Evolutionary conservation across 1,284 basidiomycete genomes (phyloP), one percentile per base, ranked within the genome.

Genomic region (Inonotus obliquus): DNA sequence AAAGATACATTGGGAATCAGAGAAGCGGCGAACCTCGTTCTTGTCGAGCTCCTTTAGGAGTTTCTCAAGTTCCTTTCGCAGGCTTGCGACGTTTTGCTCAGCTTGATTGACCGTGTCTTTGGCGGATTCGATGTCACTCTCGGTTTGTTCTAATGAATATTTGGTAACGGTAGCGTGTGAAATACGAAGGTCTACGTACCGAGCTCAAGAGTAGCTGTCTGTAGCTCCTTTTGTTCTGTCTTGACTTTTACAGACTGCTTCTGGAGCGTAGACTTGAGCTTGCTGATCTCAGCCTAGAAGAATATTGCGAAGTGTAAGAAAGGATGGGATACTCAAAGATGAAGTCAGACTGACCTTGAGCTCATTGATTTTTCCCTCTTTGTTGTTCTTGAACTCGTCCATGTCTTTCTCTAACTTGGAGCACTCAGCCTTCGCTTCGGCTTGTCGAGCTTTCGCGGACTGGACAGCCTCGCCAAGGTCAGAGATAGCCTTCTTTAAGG

Each of bases 361-460:
- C 73, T 98, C 91, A 45, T 91, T 91, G 60, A 96, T 91, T 77
- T 99, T 99, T 53, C 93, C 93, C 61, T 98, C 96, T 74, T 98
- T 97, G 79, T 99, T 96, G 73, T 94, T 89, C 78, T 97, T 96
- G 78, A 99, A 98, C 78, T 99, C 97, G 59, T 86, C 86, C 94
- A 99, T 98, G 72, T 99, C 97, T 70, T 89, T 89, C 75, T 98
- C 92, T 25, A 98, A 85, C 66, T 89, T 91, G 76, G 87, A 87
- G 71, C 86, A 85, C 65, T 98, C 95, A 0, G 80, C 85, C 59
- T 87, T 77, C 0, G 94, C 92, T 1, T 78, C 80, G 67, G 84
- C 84, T 71, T 96, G 91, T 69, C 92, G 91, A 61, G 86, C 80
- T 71, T 89, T 86, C 6, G 93, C 88, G 0, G 75, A 75, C 60